A percentile compares a stretch with the other conserved stretches of the same genome.
phyloP scores from a whole-genome alignment of 169 alveolate species.

The Eimeria maxima region DNA sequence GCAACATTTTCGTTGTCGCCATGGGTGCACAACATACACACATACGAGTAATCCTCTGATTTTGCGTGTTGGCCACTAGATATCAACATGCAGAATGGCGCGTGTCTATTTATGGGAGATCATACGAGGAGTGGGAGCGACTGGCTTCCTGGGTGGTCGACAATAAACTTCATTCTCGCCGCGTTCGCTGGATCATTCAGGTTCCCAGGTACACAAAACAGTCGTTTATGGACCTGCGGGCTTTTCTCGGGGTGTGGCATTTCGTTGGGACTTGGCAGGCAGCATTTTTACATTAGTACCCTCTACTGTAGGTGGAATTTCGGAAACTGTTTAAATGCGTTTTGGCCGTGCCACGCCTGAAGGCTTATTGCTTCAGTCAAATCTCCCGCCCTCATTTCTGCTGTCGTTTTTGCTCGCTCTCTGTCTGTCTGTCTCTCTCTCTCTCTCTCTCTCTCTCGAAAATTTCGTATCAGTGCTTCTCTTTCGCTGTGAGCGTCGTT shows the following conservation, averaged over 20 bases:
- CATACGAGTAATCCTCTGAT: neutral
- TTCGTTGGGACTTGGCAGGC: neutral
- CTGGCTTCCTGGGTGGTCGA: conserved; percentile 94
- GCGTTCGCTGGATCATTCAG: conserved; percentile 94
- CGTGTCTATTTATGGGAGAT: conserved; percentile 95
- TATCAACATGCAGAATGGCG: conserved; percentile 96
- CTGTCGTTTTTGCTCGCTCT: too few relatives aligned
- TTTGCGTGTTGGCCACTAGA: neutral
- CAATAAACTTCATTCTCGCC: conserved; percentile 83
- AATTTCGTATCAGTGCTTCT: neutral
- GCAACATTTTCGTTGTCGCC: neutral
- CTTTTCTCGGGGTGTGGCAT: neutral
- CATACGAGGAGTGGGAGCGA: conserved; percentile 93
- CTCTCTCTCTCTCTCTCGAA: neutral
- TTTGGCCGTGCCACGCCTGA: neutral
- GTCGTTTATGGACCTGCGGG: neutral
- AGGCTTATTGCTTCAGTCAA: neutral
- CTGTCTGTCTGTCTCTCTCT: neutral
- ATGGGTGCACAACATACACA: neutral
- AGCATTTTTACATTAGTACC: neutral
- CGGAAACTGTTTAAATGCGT: neutral
- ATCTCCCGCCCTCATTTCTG: neutral
- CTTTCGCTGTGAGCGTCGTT: neutral
- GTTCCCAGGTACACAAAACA: conserved; percentile 87
- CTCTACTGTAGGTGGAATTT: neutral